Evolutionary conservation across 106 monocot genomes (phyloP).

Genomic region (Narthecium ossifragum): DNA sequence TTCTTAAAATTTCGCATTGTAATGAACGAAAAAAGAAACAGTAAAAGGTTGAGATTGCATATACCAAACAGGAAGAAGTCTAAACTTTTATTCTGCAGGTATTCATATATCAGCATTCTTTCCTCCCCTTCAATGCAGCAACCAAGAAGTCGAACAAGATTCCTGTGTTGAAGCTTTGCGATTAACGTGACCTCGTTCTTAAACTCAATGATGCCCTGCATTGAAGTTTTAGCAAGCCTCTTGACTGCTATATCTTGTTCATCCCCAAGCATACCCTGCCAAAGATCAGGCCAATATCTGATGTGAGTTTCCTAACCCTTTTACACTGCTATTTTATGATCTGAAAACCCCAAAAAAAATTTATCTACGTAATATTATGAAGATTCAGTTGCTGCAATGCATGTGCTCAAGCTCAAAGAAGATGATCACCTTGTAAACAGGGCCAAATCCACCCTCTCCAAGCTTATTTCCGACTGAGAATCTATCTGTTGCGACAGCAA

Average conservation of each 20-base stretch:
- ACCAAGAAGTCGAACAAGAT: slow-evolving; percentile 12
- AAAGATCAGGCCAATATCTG: no score
- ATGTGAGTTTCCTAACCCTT: no score
- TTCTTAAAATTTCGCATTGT: no score
- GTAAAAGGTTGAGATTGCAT: neutral
- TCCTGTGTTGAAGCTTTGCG: slow-evolving; percentile 16
- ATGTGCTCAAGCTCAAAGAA: no score
- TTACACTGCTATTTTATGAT: no score
- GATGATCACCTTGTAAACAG: slow-evolving; percentile 30
- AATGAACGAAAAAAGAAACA: neutral
- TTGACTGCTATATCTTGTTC: slow-evolving; percentile 13
- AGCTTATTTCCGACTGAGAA: slow-evolving; percentile 19
- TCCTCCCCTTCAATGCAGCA: slow-evolving; percentile 12
- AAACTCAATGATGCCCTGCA: slow-evolving; percentile 11
- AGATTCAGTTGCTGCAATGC: no score
- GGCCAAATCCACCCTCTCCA: slow-evolving; percentile 42
- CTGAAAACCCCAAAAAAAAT: no score
- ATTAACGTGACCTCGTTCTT: slow-evolving; percentile 11
- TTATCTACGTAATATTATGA: no score
- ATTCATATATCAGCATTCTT: slow-evolving; percentile 14
- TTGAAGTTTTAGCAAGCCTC: slow-evolving; percentile 9
- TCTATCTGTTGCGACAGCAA: slow-evolving; percentile 20
- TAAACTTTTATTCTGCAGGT: slow-evolving; percentile 14
- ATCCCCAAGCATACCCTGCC: slow-evolving; percentile 9
- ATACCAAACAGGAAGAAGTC: slow-evolving; percentile 8